Evolutionary conservation across 2,329 filamentous ascomycete genomes (phyloP), one percentile per base, ranked within the genome.

Genomic region (Tolypocladium ovalisporum): DNA sequence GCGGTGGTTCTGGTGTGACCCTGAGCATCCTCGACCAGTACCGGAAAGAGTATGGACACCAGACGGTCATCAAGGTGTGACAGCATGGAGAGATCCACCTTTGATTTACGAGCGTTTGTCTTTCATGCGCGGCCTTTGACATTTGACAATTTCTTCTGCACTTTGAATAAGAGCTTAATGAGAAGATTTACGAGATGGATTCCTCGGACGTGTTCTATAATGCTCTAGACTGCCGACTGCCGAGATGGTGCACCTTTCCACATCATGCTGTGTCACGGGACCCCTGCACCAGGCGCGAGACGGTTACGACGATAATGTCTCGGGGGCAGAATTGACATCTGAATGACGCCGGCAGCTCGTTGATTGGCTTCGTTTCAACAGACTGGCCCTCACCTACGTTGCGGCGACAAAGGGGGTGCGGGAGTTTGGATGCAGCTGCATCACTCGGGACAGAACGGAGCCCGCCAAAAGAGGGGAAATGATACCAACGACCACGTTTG

Each of bases 1-100:
- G 93, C 67, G 93, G 93, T 51, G 89, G 88, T 5, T 85, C 80
- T 27, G 84, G 84, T 67, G 80, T 89, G 39, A 83, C 81, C 2
- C 69, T 87, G 59, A 79, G 81, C 39, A 79, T 85, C 66, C 72
- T 90, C 55, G 74, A 77, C 55, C 76, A 73, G 57, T 90, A 86
- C 69, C 75, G 76, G 61, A 72, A 77, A 62, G 70, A 68, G 61
- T 84, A 77, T 61, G 63, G 61, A 12, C 56, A 54, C 17, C 62
- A 70, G 59, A 68, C 70, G 3, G 62, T 56, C 39, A 71, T 73
- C 62, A 69, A 70, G 61, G 57, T 62, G 32, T 70, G 54, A 60
- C n/a, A 49, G 27, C 15, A 51, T 51, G 47, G 47, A 29, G 47
- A 51, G 47, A 32, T 29, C 47, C 47, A 51, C 47, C 27, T n/a